Base-by-base conservation (phyloP, 352 stramenopile genomes). In the Blastocystis sp. region DNA sequence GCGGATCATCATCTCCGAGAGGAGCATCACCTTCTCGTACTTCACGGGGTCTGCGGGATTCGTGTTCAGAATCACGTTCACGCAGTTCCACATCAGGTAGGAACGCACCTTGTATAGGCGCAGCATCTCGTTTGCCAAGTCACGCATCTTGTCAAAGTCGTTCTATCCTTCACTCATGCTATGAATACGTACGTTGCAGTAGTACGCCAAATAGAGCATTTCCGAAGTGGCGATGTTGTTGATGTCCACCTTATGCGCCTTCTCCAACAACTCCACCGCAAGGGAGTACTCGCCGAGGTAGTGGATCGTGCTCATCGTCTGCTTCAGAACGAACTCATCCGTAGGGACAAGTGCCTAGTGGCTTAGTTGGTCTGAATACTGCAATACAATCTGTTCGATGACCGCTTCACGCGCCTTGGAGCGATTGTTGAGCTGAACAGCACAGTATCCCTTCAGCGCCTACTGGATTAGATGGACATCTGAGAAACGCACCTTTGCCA, bases 141-240 rank as follows among this genome's bases (percentile, higher is more conserved):
- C 69, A 42, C 69, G 69, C 69, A 81, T 81, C 48, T 64, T 63
- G 7, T 64, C 48, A 44, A 65, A 81, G 16, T 63, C 38, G 2
- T 32, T 18, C 69, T 81, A 81, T n/a, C 14, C 32, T 24, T 81
- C 6, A 81, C 40, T 8, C 48, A 48, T 24, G 0, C 36, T 1
- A 21, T 0, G 24, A 4, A 0, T 11, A 24, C n/a, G 29, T 65
- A 81, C 69, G 14, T 27, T 61, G 40, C 48, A 57, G 69, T 63
- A 81, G 38, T 81, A 81, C 2, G 69, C 11, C 36, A 63, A 81
- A n/a, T 81, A 81, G 11, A 81, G 29, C 21, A 59, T 27, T 61
- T 81, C 69, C 36, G 40, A 40, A 36, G 69, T 81, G 0, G 46
- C 24, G 27, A 81, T 81, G 48, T 81, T 81, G 69, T 81, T 54